Percentiles rank a stretch among this genome's conserved stretches.
Evolutionary conservation across 2,329 filamentous ascomycete genomes (phyloP).

Genomic region (Magnaporthiopsis rhizophila): DNA sequence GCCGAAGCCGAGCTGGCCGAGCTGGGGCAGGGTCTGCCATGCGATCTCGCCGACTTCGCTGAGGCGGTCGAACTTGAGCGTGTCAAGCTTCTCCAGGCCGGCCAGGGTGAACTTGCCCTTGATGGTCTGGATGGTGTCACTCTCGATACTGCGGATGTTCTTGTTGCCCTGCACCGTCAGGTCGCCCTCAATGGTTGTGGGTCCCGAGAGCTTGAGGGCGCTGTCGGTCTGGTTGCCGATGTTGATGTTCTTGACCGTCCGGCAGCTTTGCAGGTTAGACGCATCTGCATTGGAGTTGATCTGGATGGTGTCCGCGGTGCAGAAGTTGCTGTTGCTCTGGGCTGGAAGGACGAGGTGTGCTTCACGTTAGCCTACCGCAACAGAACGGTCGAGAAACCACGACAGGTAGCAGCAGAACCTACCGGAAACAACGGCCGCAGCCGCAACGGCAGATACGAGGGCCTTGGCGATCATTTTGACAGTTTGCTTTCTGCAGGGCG

Average conservation of each 20-base stretch:
- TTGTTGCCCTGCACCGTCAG: slow-evolving; percentile 54
- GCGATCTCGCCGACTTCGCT: slow-evolving; percentile 56
- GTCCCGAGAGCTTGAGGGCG: slow-evolving; percentile 53
- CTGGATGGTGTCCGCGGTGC: slow-evolving; percentile 34
- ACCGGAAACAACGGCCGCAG: slow-evolving; percentile 30
- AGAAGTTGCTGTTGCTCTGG: slow-evolving; percentile 11
- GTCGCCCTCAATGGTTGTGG: slow-evolving; percentile 47
- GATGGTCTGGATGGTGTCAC: slow-evolving; percentile 55
- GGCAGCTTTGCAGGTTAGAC: slow-evolving; percentile 52
- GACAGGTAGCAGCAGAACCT: slow-evolving; percentile 13
- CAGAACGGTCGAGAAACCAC: background rate
- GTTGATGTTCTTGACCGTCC: slow-evolving; percentile 57
- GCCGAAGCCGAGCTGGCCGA: slow-evolving; percentile 37
- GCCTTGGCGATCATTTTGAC: slow-evolving; percentile 36
- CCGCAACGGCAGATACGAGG: slow-evolving; percentile 32
- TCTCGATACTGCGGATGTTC: slow-evolving; percentile 53
- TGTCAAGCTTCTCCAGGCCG: slow-evolving; percentile 60
- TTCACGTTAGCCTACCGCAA: background rate
- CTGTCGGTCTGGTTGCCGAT: slow-evolving; percentile 50
- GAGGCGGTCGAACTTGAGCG: slow-evolving; percentile 59
- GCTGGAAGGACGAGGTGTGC: slow-evolving; percentile 10
- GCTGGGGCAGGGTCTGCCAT: slow-evolving; percentile 63
- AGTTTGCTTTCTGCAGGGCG: slow-evolving; percentile 11
- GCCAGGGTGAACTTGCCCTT: slow-evolving; percentile 61
- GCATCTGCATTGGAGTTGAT: slow-evolving; percentile 59